Percentiles rank a stretch among this genome's conserved stretches.
phyloP scores from a whole-genome alignment of 2,329 filamentous ascomycete genomes.

The Sclerotinia sclerotiorum region DNA sequence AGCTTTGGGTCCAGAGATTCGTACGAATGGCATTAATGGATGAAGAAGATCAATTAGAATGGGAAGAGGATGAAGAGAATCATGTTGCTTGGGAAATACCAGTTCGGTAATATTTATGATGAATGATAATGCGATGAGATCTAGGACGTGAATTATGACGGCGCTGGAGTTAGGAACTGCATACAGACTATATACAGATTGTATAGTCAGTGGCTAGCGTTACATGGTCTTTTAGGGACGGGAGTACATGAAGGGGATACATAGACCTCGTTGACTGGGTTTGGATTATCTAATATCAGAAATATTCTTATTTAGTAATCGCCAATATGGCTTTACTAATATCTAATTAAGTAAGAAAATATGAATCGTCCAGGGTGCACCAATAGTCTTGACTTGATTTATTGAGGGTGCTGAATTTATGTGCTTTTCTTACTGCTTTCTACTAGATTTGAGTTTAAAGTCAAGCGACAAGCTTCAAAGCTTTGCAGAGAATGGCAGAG shows the following conservation, averaged over 20 bases:
- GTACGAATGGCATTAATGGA: constrained; percentile 41
- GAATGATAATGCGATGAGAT: neutral
- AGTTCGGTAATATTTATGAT: constrained; percentile 31
- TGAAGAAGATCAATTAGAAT: constrained; percentile 39
- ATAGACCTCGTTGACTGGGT: too few relatives aligned
- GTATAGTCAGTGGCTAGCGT: neutral
- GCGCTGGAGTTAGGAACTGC: neutral
- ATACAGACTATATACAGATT: neutral
- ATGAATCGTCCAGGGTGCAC: neutral
- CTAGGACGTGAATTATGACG: neutral
- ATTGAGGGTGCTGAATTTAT: too few relatives aligned
- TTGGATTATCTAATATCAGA: neutral
- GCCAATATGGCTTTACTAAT: neutral
- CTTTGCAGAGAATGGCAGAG: too few relatives aligned
- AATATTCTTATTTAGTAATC: neutral
- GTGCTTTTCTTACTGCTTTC: too few relatives aligned
- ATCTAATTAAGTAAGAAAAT: neutral
- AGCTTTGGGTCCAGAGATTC: constrained; percentile 41
- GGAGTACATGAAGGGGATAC: neutral
- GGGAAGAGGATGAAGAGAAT: constrained; percentile 48
- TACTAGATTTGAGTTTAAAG: too few relatives aligned
- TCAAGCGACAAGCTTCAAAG: too few relatives aligned
- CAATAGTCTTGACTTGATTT: neutral
- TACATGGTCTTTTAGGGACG: neutral
- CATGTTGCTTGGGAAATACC: constrained; percentile 46